These are phyloP conservation scores for Madurella fahalii DNA, from an alignment of 2,329 filamentous ascomycete species.

Conservation along the genomic window DNA sequence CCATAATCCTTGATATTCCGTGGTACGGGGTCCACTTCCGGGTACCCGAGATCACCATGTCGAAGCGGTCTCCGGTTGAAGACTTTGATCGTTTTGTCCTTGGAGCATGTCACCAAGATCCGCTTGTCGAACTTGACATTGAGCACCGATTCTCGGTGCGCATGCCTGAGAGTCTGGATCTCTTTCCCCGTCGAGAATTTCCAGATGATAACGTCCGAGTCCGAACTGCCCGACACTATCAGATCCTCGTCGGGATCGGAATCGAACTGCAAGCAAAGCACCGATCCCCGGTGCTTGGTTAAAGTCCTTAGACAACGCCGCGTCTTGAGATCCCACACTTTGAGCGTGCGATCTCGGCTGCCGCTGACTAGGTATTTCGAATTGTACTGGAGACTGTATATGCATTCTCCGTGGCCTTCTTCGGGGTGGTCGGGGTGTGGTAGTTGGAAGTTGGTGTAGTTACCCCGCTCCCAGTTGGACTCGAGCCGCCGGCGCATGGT, in stretches of 20 bases:
- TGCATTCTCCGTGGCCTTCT: slow-evolving; percentile 86
- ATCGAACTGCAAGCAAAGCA: slow-evolving; percentile 93
- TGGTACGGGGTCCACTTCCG: slow-evolving; percentile 50
- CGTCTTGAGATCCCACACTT: slow-evolving; percentile 85
- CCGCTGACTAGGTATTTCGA: slow-evolving; percentile 86
- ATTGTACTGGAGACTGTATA: slow-evolving; percentile 91
- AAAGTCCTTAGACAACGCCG: slow-evolving; percentile 69
- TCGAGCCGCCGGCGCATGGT: slow-evolving; percentile 81
- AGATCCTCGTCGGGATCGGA: slow-evolving; percentile 81
- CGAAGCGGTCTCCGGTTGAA: slow-evolving; percentile 77
- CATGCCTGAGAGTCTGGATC: slow-evolving; percentile 68
- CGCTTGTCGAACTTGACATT: slow-evolving; percentile 90
- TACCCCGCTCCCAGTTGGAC: slow-evolving; percentile 83
- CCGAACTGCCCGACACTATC: slow-evolving; percentile 92
- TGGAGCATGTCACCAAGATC: slow-evolving; percentile 93
- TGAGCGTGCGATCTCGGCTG: slow-evolving; percentile 80
- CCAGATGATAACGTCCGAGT: slow-evolving; percentile 88
- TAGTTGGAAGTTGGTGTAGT: slow-evolving; percentile 81
- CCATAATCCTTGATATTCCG: slow-evolving; percentile 51
- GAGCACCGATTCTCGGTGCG: slow-evolving; percentile 85
- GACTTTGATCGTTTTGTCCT: slow-evolving; percentile 94
- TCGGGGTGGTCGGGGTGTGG: slow-evolving; percentile 75
- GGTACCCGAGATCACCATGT: slow-evolving; percentile 56
- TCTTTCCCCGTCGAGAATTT: slow-evolving; percentile 84
- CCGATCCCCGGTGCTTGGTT: slow-evolving; percentile 74